Base-by-base conservation (phyloP, 2,329 filamentous ascomycete genomes). In the Neopestalotiopsis rosae region DNA sequence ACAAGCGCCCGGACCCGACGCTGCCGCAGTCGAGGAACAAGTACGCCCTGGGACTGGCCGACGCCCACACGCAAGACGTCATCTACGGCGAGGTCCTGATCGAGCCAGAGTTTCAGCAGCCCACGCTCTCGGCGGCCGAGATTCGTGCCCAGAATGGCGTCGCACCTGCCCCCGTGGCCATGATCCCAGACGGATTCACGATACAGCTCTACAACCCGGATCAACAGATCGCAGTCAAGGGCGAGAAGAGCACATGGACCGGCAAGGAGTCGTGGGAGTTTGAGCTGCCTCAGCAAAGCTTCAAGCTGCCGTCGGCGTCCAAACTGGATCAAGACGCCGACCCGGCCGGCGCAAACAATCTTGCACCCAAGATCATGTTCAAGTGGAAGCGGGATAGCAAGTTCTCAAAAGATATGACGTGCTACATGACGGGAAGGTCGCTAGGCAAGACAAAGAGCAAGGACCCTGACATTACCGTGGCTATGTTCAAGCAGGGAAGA, bases 391-490 rank as follows among this genome's bases (percentile, higher is more conserved):
- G 91, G 75, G 95, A 98, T 79, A 91, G 94, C 71, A 92, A 94
- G 72, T 82, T 97, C 67, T 92, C 91, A 69, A 96, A 93, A 81
- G 94, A 97, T 76, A 90, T 97, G 84, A 94, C 93, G 1, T 98
- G 95, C 80, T 94, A 92, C 79, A 87, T 97, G 82, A 92, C 91
- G 0, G 95, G 95, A 17, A 93, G 91, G 78, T 92, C 89, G 13
- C 88, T 92, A 0, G 89, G 88, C 38, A 89, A 88, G 28, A 93
- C 91, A 81, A 93, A 93, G 84, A 92, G 87, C 83, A 95, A 93
- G 78, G 96, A 99, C 78, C 95, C 96, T 0, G 96, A 98, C 80
- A 98, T 98, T 74, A 95, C 94, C 0, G 87, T 98, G n/a, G 94
- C 94, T 2, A 88, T 98, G 74, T 97, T 95, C 84, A 90, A 92